phyloP scores from a whole-genome alignment of 1,139 yeast genomes.

The Debaryomyces fabryi region DNA sequence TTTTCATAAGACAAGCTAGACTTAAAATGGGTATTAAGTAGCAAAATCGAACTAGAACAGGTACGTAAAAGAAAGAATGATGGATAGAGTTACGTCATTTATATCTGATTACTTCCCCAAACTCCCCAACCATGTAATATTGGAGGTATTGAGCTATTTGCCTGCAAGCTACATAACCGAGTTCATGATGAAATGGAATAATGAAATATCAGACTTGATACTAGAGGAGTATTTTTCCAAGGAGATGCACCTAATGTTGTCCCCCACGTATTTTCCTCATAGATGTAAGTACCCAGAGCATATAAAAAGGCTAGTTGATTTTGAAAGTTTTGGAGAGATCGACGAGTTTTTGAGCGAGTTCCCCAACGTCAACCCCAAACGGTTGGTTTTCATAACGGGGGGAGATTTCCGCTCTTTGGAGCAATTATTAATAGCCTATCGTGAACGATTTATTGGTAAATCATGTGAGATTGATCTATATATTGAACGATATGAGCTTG shows the following conservation, averaged over 20 bases:
- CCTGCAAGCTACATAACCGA: constrained; percentile 32
- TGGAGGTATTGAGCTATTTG: constrained; percentile 25
- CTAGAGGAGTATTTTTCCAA: constrained; percentile 29
- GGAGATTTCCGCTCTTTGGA: constrained; percentile 36
- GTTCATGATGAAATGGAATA: constrained; percentile 23
- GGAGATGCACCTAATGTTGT: constrained; percentile 38
- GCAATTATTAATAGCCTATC: constrained; percentile 24
- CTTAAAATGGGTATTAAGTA: background rate
- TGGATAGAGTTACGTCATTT: constrained; percentile 9
- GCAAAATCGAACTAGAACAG: background rate
- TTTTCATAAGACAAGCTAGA: background rate
- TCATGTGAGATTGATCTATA: constrained; percentile 27
- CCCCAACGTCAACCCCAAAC: constrained; percentile 31
- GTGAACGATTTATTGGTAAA: constrained; percentile 18
- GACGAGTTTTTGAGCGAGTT: constrained; percentile 33
- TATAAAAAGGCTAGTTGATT: constrained; percentile 26
- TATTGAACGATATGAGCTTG: constrained; percentile 30
- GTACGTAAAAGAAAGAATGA: background rate
- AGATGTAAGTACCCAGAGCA: constrained; percentile 19
- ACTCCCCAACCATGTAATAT: constrained; percentile 34
- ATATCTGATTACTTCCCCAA: constrained; percentile 19
- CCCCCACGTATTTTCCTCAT: constrained; percentile 36
- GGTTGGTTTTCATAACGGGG: constrained; percentile 32
- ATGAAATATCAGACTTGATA: constrained; percentile 26
- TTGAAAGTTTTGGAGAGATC: constrained; percentile 34